Percentiles rank a stretch among this genome's conserved stretches.
These are phyloP conservation scores for Didymella glomerata DNA, from an alignment of 2,329 filamentous ascomycete species.

Conservation along the genomic window DNA sequence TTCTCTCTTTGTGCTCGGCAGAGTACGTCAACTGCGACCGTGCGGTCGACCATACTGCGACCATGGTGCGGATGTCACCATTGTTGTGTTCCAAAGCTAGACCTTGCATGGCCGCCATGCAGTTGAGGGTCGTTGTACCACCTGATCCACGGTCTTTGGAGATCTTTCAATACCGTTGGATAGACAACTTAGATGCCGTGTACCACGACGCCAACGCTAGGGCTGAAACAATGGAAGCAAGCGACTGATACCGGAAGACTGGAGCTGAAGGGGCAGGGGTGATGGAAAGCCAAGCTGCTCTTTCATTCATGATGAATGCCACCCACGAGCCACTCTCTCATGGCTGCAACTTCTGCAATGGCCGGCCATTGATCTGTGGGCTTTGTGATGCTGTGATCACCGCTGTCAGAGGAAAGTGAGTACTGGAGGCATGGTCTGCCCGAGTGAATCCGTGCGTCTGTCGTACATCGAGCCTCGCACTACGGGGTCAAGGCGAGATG, in stretches of 20 bases:
- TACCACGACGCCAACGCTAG: conserved; percentile 4
- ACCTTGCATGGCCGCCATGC: conserved; percentile 24
- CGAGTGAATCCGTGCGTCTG: background rate
- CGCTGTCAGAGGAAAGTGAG: background rate
- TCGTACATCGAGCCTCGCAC: background rate
- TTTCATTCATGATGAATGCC: conserved; percentile 5
- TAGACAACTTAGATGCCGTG: conserved; percentile 19
- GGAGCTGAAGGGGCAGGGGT: conserved; percentile 1
- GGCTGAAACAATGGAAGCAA: conserved; percentile 15
- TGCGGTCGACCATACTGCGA: conserved; percentile 6
- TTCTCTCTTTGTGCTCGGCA: conserved; percentile 32
- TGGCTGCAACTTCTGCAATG: background rate
- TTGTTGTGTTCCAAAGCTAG: conserved; percentile 17
- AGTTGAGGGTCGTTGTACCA: conserved; percentile 21
- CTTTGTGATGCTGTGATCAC: background rate
- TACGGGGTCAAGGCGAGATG: background rate
- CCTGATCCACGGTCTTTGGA: conserved; percentile 7
- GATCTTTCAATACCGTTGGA: conserved; percentile 17
- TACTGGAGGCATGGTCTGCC: background rate
- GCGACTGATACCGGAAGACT: conserved; percentile 1
- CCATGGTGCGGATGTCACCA: conserved; percentile 9
- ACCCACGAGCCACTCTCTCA: background rate
- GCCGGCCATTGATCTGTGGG: background rate
- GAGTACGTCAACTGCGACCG: conserved; percentile 11
- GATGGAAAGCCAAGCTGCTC: background rate